Evolutionary conservation across 2,329 filamentous ascomycete species (phyloP).

Genomic region (Penicillium sp.): DNA sequence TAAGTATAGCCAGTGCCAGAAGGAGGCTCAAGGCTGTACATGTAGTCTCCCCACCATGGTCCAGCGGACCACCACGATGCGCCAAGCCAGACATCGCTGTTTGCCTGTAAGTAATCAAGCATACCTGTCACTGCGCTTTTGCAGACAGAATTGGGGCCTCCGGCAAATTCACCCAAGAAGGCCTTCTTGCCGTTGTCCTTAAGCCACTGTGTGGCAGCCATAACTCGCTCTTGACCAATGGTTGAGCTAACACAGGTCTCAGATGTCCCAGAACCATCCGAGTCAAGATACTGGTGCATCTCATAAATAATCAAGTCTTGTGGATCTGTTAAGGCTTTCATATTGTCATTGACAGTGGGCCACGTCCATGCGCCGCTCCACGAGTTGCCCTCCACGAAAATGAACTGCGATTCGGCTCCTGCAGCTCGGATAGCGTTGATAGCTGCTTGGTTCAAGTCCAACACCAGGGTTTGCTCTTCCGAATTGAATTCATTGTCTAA

Average conservation of each 20-base stretch:
- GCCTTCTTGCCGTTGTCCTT: slow-evolving; percentile 55
- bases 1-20: slow-evolving; percentile 28
- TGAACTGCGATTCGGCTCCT: slow-evolving; percentile 57
- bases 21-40: slow-evolving; percentile 34
- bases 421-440: slow-evolving; percentile 61
- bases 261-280: slow-evolving; percentile 53
- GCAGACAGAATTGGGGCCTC: slow-evolving; percentile 46
- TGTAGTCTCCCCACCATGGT: slow-evolving; percentile 55
- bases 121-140: slow-evolving; percentile 52
- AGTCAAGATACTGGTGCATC: slow-evolving; percentile 63
- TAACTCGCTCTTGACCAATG: slow-evolving; percentile 54
- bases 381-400: slow-evolving; percentile 58
- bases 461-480: slow-evolving; percentile 59
- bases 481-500: slow-evolving; percentile 63
- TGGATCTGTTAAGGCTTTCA: slow-evolving; percentile 52
- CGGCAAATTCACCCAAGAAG: slow-evolving; percentile 59
- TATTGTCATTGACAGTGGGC: slow-evolving; percentile 44
- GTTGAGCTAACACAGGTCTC: slow-evolving; percentile 52
- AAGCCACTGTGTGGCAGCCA: slow-evolving; percentile 47
- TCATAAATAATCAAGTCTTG: slow-evolving; percentile 57
- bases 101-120: slow-evolving; percentile 54
- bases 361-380: slow-evolving; percentile 51
- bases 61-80: slow-evolving; percentile 59
- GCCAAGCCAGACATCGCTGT: slow-evolving; percentile 58
- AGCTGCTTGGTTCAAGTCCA: slow-evolving; percentile 62